These are phyloP conservation scores for Trichoderma erinaceum DNA, from an alignment of 495 filamentous ascomycete species.

Conservation along the genomic window DNA sequence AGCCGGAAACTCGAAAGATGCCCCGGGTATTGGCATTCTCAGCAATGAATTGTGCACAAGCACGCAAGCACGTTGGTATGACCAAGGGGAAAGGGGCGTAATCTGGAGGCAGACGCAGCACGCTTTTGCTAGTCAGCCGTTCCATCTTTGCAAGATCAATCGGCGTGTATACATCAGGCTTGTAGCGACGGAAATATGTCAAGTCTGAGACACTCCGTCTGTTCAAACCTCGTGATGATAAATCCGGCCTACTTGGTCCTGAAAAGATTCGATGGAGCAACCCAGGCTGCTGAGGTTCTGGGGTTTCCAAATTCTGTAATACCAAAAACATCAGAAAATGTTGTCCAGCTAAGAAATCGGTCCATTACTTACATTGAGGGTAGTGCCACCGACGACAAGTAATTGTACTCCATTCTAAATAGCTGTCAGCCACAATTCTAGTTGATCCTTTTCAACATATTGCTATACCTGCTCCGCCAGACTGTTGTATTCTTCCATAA, in stretches of 20 bases:
- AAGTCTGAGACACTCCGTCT: constrained; percentile 44
- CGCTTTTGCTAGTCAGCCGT: constrained; percentile 66
- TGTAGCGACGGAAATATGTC: constrained; percentile 41
- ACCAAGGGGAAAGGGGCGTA: constrained; percentile 58
- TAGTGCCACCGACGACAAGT: constrained; percentile 27
- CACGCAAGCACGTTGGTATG: constrained; percentile 70
- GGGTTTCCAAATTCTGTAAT: not conserved
- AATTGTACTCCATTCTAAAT: constrained; percentile 36
- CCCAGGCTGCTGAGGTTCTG: not conserved
- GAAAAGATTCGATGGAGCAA: constrained; percentile 8
- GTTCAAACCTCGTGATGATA: not conserved
- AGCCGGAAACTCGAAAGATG: constrained; percentile 61
- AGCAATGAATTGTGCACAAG: constrained; percentile 58
- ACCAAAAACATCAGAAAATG: not conserved
- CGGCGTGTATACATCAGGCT: constrained; percentile 53
- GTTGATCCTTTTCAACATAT: not conserved
- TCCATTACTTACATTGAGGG: not conserved
- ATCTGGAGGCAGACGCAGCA: constrained; percentile 58
- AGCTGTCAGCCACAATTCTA: constrained; percentile 17
- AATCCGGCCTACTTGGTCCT: not conserved
- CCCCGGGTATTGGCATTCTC: constrained; percentile 50
- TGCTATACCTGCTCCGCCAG: constrained; percentile 43
- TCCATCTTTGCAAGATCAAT: constrained; percentile 58
- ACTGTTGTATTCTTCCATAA: constrained; percentile 48
- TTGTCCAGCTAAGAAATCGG: not conserved